Evolutionary conservation across 768 basidiomycete species (phyloP), one percentile per base, ranked within the genome.

Genomic region (Mycena crocata): DNA sequence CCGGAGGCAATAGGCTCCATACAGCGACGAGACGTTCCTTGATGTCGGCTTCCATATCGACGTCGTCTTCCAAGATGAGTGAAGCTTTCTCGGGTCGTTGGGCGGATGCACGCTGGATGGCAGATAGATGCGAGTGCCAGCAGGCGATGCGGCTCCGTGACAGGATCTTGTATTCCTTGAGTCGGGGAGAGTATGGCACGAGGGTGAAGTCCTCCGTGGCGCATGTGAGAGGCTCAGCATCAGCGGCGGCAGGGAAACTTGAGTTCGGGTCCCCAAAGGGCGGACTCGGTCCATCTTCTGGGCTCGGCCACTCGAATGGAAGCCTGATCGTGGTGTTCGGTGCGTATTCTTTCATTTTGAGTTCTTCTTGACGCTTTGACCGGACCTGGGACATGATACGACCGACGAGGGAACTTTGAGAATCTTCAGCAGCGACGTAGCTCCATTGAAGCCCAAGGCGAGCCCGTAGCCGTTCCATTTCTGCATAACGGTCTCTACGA

Each of bases 21-120:
- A 50, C 35, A 23, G 35, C n/a, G 19, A 28, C 31, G 26, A 85
- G 73, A 30, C 85, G 83, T 19, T 72, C 58, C 7, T 78, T 69
- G 15, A 91, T 84, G 69, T 93, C 86, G 32, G 75, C 80, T 77
- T 94, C 93, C 86, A 93, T 89, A 73, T 94, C 90, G 13, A 94
- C 79, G 67, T 94, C 93, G 72, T 93, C 93, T 76, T 93, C 93
- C 10, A 93, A 79, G 21, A 93, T 82, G 12, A 93, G 62, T 0
- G 82, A 80, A 2, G 85, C 80, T 13, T 81, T 81, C 61, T 79
- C 73, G 5, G 49, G 50, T 46, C 31, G 64, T 48, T 60, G 66
- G 13, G 49, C 46, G 9, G 50, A 39, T 13, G 23, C 44, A 35
- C 46, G 76, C 77, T 80, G 83, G 32, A 93, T 84, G 37, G 84